Conservation (phyloP, 2,329 filamentous ascomycete species). For the Tolypocladium amazonense region DNA sequence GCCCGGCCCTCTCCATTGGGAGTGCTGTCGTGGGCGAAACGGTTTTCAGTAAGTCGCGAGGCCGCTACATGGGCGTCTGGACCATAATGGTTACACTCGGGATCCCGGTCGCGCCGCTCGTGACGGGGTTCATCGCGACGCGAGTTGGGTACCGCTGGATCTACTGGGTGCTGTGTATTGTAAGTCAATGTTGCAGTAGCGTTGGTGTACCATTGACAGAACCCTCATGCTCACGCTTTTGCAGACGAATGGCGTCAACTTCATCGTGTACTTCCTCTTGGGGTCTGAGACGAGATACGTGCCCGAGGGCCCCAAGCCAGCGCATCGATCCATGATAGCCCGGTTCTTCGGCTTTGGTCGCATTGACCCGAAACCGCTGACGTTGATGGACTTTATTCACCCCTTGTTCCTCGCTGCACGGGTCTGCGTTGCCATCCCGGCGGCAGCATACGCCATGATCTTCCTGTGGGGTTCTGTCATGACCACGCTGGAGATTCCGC, state of each 20-base stretch:
- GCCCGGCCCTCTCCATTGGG: constrained; percentile 27
- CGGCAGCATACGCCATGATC: constrained; percentile 43
- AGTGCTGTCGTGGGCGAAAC: constrained; percentile 9
- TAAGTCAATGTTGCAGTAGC: constrained; percentile 9
- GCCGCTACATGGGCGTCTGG: constrained; percentile 9
- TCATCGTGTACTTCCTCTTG: constrained; percentile 8
- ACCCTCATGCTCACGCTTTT: neutral
- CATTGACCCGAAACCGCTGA: constrained; percentile 7
- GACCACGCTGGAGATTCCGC: constrained; percentile 47
- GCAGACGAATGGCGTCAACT: constrained; percentile 8
- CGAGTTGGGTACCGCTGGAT: constrained; percentile 47
- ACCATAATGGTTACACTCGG: constrained; percentile 11
- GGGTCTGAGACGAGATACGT: constrained; percentile 10
- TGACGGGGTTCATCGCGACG: constrained; percentile 35
- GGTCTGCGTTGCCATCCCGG: constrained; percentile 19
- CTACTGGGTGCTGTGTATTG: constrained; percentile 46
- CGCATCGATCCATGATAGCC: neutral
- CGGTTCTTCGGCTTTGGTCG: constrained; percentile 4
- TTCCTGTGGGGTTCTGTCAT: constrained; percentile 32
- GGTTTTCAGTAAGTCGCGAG: constrained; percentile 8
- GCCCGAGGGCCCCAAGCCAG: neutral
- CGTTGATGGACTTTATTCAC: constrained; percentile 4
- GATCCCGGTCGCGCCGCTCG: constrained; percentile 19
- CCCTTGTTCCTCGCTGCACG: constrained; percentile 3
- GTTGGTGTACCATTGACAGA: neutral